Base-by-base conservation (phyloP, 2,329 filamentous ascomycete genomes). In the Pyrenophora teres region DNA sequence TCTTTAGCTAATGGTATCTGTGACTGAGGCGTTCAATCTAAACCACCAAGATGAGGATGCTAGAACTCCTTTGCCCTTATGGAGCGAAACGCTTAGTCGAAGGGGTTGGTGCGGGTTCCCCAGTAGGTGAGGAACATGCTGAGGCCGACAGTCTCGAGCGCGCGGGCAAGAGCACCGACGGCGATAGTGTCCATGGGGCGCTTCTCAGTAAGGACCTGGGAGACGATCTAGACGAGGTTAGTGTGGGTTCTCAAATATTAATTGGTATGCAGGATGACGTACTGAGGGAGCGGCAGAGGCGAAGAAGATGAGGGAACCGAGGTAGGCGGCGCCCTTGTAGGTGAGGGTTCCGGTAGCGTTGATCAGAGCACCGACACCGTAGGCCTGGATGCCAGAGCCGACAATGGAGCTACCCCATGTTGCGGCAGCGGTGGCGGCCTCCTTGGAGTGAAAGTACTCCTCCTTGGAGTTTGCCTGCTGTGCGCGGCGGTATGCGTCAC, bases 321-420 rank as follows among this genome's bases (percentile, higher is more conserved):
- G 83, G 80, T 97, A 97, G 50, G 93, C 91, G 59, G 94, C 92
- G 66, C 94, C 94, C 85, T 96, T 97, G 83, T 97, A 97, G 79
- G 85, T 92, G 60, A 97, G 82, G 47, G 93, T 97, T 62, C 91
- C 92, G 36, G 93, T 97, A 63, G 92, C 92, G 77, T 97, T 97
- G 82, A 76, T 74, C 46, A 96, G 81, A 57, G 92, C 92, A 65
- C 87, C 92, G 59, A 96, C 88, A 73, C 91, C 92, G 72, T 96
- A 96, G 57, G 88, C 85, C 81, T 96, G 92, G 55, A 97, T 78
- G 54, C 88, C 91, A 51, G 91, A 94, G 74, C 94, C 94, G 72
- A 92, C 81, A 57, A 97, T 83, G 35, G 92, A 94, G 61, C 89
- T 93, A 74, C 92, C 91, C 88, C 90, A 96, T 63, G 92, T 89